Evolutionary conservation across 2,329 filamentous ascomycete genomes (phyloP).

Genomic region (Alternaria panax): DNA sequence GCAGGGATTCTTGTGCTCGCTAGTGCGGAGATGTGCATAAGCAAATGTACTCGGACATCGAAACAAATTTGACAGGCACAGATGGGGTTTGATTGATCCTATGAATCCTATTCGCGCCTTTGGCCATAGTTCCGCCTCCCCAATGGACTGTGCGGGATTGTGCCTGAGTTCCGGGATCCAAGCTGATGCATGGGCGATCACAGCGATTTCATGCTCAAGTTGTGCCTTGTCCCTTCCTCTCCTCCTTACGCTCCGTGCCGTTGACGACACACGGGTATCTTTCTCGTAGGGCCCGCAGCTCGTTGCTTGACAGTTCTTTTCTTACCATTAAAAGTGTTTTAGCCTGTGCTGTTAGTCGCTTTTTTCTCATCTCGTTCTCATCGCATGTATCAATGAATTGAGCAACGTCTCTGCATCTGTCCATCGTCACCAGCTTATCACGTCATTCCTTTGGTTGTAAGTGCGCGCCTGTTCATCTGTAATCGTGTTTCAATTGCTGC

Average conservation of each 20-base stretch:
- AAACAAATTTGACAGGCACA: slow-evolving; percentile 43
- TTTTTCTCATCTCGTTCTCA: slow-evolving; percentile 15
- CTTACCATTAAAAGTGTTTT: slow-evolving; percentile 20
- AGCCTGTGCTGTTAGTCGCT: slow-evolving; percentile 19
- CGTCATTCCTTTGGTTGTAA: slow-evolving; percentile 17
- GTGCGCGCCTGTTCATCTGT: slow-evolving; percentile 9
- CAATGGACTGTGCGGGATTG: slow-evolving; percentile 40
- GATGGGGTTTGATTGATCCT: slow-evolving; percentile 29
- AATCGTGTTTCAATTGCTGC: background rate
- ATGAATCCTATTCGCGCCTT: slow-evolving; percentile 34
- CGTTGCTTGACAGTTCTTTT: slow-evolving; percentile 16
- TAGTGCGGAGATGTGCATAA: slow-evolving; percentile 42
- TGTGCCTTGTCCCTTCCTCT: slow-evolving; percentile 31
- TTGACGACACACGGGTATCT: slow-evolving; percentile 35
- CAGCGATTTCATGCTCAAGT: slow-evolving; percentile 41
- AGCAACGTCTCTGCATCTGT: slow-evolving; percentile 5
- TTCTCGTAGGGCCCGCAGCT: slow-evolving; percentile 22
- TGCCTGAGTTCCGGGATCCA: slow-evolving; percentile 34
- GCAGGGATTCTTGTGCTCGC: slow-evolving; percentile 43
- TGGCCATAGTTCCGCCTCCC: slow-evolving; percentile 35
- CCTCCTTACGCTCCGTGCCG: slow-evolving; percentile 38
- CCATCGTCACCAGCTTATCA: background rate
- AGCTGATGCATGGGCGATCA: slow-evolving; percentile 44
- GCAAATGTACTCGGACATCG: slow-evolving; percentile 32
- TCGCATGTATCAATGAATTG: slow-evolving; percentile 6